Conservation (phyloP, 352 stramenopile genomes). For the Globisporangium solare region DNA sequence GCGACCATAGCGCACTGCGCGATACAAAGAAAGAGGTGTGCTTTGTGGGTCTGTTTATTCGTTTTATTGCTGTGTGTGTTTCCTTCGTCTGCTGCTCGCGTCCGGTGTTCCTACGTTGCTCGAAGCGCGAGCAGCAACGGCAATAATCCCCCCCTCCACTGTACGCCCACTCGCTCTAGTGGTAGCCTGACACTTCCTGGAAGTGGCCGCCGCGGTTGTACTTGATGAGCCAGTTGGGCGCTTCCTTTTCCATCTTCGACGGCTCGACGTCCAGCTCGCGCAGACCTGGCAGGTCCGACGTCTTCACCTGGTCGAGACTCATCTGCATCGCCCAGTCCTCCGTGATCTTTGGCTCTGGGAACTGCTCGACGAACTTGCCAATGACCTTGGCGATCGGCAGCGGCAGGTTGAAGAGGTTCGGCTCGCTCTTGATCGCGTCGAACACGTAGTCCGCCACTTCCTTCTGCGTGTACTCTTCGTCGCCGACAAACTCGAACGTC, state of each 20-base stretch:
- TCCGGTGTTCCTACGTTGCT: constrained; percentile 2
- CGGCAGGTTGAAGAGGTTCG: constrained; percentile 79
- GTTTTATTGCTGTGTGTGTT: constrained; percentile 4
- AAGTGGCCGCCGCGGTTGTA: constrained; percentile 95
- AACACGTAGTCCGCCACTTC: constrained; percentile 97
- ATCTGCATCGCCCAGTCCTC: constrained; percentile 72
- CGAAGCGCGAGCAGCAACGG: background rate
- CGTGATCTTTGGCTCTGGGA: constrained; percentile 83
- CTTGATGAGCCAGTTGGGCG: constrained; percentile 94
- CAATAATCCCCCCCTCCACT: constrained; percentile 1
- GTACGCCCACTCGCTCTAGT: constrained; percentile 35
- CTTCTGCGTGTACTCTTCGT: constrained; percentile 95
- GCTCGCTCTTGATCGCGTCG: constrained; percentile 81
- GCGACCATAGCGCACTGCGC: no score
- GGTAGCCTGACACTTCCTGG: constrained; percentile 85
- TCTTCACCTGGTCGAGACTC: constrained; percentile 83
- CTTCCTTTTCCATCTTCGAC: constrained; percentile 93
- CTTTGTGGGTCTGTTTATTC: constrained; percentile 5
- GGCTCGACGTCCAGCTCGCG: constrained; percentile 85
- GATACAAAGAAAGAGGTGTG: background rate
- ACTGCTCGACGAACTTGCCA: constrained; percentile 76
- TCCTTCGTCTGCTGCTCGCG: no score
- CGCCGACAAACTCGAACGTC: constrained; percentile 95
- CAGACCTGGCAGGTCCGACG: constrained; percentile 64
- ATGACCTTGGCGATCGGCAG: constrained; percentile 70